Base-by-base conservation (phyloP, 164 flowering plant genomes). In the Stephania japonica region DNA sequence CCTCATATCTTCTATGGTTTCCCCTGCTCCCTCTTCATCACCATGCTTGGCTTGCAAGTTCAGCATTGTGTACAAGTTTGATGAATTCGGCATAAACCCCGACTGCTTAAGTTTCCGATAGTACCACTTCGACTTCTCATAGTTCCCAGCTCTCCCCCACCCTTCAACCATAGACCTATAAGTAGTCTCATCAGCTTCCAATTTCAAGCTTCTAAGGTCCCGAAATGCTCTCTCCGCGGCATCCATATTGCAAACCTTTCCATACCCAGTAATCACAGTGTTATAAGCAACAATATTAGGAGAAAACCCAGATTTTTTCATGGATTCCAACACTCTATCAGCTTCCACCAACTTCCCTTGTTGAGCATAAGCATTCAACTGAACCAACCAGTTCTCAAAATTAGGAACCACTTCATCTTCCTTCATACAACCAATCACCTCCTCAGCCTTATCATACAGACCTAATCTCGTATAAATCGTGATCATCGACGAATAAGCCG, bases 81-180 rank as follows among this genome's bases (percentile, higher is more conserved):
- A 86, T 21, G 98, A 84, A 72, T 84, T 91, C n/a, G 97, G 97
- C 74, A 75, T 77, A 70, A 81, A 88, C 11, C 96, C 93, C 18
- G 76, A 79, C 49, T 76, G 75, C 80, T 85, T 89, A 61, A 95
- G 90, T 77, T 87, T 85, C 67, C 81, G 65, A 71, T 87, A 92
- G 72, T 86, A 86, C 86, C 90, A 83, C 25, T 75, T 67, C 41
- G 93, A 90, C 79, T 84, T 77, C 59, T 73, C 68, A 65, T 88
- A 88, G 78, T 87, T 84, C 9, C 81, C 82, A 14, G 86, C 85
- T 75, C 94, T 84, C 62, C 97, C 98, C 92, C 90, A 95, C 44
- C 99, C 97, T 86, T 95, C 99, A 69, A 95, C 84, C 94, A 95
- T 89, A 67, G 94, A 88, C 66, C 98, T 87, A 79, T 86, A 95